phyloP scores from a whole-genome alignment of 306 rosid species.

The Glycyrrhiza uralensis region DNA sequence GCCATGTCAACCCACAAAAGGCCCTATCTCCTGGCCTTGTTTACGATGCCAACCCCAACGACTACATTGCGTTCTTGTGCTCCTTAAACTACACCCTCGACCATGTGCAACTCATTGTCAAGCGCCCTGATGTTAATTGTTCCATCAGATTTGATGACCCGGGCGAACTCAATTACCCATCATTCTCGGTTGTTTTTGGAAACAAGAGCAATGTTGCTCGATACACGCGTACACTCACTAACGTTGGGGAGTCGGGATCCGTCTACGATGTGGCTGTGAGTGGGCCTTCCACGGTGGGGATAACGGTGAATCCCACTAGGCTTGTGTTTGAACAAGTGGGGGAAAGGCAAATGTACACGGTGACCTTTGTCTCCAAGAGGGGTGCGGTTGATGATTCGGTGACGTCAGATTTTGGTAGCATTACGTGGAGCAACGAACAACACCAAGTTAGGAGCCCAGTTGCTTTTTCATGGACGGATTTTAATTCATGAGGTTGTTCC shows the following conservation, averaged over 20 bases:
- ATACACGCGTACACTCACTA: slow-evolving; percentile 61
- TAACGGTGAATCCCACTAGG: slow-evolving; percentile 51
- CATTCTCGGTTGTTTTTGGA: slow-evolving; percentile 71
- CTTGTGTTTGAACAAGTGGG: slow-evolving; percentile 66
- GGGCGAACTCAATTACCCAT: slow-evolving; percentile 84
- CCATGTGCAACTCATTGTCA: slow-evolving; percentile 55
- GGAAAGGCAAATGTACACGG: slow-evolving; percentile 55
- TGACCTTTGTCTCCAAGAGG: slow-evolving; percentile 55
- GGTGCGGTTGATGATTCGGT: not conserved
- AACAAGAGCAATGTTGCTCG: slow-evolving; percentile 60
- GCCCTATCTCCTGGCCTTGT: slow-evolving; percentile 85
- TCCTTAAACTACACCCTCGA: slow-evolving; percentile 55
- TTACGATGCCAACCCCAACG: slow-evolving; percentile 47
- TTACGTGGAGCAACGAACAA: slow-evolving; percentile 60
- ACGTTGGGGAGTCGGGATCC: slow-evolving; percentile 61
- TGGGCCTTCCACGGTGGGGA: slow-evolving; percentile 49
- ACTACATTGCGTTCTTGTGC: slow-evolving; percentile 70
- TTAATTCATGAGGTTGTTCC: slow-evolving; percentile 26
- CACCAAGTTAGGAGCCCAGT: slow-evolving; percentile 78
- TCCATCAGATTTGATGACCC: slow-evolving; percentile 51
- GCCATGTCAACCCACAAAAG: slow-evolving; percentile 76
- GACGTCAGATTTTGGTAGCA: slow-evolving; percentile 62
- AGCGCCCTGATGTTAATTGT: slow-evolving; percentile 51
- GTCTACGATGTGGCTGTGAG: slow-evolving; percentile 43
- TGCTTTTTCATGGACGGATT: slow-evolving; percentile 77